phyloP scores from a whole-genome alignment of 1,284 basidiomycete genomes.

The Thecaphora thlaspeos region DNA sequence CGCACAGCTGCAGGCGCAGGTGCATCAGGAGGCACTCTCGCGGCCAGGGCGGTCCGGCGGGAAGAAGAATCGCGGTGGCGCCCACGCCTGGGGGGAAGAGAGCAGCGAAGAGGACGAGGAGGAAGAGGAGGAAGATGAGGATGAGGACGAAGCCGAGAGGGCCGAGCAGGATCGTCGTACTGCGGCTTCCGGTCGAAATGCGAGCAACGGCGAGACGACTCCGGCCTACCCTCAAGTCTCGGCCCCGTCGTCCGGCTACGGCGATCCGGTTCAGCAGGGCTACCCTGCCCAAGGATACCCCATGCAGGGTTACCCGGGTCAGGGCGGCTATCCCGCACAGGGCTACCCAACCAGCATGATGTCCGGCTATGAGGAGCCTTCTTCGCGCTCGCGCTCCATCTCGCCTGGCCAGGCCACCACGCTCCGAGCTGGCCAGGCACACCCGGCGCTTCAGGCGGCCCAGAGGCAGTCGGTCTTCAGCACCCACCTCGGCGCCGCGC shows the following conservation, averaged over 20 bases:
- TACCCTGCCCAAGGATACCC: conserved; percentile 7
- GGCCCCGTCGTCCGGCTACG: background rate
- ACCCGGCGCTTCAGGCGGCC: conserved; percentile 25
- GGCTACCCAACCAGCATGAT: conserved; percentile 16
- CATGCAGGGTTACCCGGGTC: too few relatives aligned
- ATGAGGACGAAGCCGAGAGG: conserved; percentile 39
- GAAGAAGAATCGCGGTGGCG: conserved; percentile 21
- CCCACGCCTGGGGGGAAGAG: conserved; percentile 37
- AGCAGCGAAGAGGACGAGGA: conserved; percentile 42
- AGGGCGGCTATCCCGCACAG: too few relatives aligned
- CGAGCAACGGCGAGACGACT: too few relatives aligned
- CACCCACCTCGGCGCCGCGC: conserved; percentile 34
- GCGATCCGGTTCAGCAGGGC: too few relatives aligned
- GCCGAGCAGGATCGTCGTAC: conserved; percentile 6
- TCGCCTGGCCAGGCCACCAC: conserved; percentile 24
- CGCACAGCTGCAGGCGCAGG: conserved; percentile 45
- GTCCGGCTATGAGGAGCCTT: background rate
- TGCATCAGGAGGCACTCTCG: conserved; percentile 44
- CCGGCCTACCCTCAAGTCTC: too few relatives aligned
- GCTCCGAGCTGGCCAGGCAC: conserved; percentile 11
- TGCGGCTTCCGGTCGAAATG: too few relatives aligned
- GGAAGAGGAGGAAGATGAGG: conserved; percentile 52
- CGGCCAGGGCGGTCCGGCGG: conserved; percentile 36
- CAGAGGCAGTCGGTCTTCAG: conserved; percentile 47
- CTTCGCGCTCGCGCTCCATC: conserved; percentile 7